Conservation (phyloP, 805 yeast species). For the Saccharomycopsis schoenii region DNA sequence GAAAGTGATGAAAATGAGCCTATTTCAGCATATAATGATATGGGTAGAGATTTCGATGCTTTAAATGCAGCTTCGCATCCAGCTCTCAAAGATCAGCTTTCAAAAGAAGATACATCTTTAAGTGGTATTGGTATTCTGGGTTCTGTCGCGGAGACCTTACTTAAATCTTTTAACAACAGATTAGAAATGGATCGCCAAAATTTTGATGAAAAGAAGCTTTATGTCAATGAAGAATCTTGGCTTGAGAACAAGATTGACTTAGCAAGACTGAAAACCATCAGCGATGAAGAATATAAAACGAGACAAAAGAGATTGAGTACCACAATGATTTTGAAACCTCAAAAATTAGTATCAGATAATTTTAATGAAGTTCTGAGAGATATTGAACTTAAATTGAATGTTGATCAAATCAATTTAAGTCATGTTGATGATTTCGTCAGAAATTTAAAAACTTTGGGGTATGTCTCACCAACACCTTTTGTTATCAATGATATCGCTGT, state of each 20-base stretch:
- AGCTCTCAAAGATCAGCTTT: not conserved
- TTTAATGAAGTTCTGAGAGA: conserved; percentile 32
- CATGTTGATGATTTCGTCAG: conserved; percentile 37
- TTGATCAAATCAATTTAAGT: conserved; percentile 20
- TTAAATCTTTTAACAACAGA: not conserved
- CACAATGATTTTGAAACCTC: conserved; percentile 55
- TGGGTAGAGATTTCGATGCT: conserved; percentile 7
- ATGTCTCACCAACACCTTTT: conserved; percentile 44
- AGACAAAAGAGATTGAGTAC: conserved; percentile 61
- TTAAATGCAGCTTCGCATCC: conserved; percentile 2
- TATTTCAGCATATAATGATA: not conserved
- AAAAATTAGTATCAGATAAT: conserved; percentile 35
- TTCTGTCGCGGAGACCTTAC: not conserved
- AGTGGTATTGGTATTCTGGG: not conserved
- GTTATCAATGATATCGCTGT: conserved; percentile 43
- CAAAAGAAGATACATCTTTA: not conserved
- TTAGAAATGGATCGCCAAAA: conserved; percentile 5
- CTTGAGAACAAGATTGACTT: conserved; percentile 48
- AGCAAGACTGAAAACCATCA: conserved; percentile 62
- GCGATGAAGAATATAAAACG: conserved; percentile 55
- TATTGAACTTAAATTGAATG: conserved; percentile 7
- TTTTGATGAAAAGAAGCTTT: conserved; percentile 18
- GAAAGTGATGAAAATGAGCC: conserved; percentile 7
- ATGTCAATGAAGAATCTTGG: conserved; percentile 37
- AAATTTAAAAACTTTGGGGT: conserved; percentile 25